Percentiles rank a stretch among this genome's conserved stretches.
Evolutionary conservation across 306 rosid genomes (phyloP).

Genomic region (Benincasa hispida): DNA sequence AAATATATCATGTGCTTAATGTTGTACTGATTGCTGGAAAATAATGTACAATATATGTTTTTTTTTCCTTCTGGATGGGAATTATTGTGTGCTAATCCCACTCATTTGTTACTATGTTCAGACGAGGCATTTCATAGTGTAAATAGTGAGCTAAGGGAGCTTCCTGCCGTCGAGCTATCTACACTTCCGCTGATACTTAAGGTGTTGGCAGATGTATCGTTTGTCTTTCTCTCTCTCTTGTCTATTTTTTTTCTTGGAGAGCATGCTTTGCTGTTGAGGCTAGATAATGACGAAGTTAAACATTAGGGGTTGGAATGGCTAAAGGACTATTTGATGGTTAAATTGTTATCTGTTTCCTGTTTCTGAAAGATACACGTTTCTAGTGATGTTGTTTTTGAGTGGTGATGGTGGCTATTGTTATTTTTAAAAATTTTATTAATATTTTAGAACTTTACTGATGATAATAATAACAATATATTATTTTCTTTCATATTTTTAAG

Average conservation of each 20-base stretch:
- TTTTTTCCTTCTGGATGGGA: background rate
- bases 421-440: no score
- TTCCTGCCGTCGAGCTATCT: conserved; percentile 73
- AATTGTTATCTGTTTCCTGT: background rate
- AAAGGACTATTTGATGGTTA: background rate
- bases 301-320: background rate
- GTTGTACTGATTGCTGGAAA: background rate
- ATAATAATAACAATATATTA: no score
- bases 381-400: background rate
- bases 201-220: conserved; percentile 26
- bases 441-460: background rate
- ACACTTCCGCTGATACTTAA: conserved; percentile 79
- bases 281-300: background rate
- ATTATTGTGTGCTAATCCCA: background rate
- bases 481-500: background rate
- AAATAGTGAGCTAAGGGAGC: conserved; percentile 65
- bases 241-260: background rate
- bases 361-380: background rate
- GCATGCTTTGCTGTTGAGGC: background rate
- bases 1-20: background rate
- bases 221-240: background rate
- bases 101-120: conserved; percentile 14
- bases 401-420: background rate
- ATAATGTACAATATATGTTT: background rate
- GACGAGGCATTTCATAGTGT: conserved; percentile 66